phyloP scores from a whole-genome alignment of 805 yeast genomes.

The Ascoidea rubescens region DNA sequence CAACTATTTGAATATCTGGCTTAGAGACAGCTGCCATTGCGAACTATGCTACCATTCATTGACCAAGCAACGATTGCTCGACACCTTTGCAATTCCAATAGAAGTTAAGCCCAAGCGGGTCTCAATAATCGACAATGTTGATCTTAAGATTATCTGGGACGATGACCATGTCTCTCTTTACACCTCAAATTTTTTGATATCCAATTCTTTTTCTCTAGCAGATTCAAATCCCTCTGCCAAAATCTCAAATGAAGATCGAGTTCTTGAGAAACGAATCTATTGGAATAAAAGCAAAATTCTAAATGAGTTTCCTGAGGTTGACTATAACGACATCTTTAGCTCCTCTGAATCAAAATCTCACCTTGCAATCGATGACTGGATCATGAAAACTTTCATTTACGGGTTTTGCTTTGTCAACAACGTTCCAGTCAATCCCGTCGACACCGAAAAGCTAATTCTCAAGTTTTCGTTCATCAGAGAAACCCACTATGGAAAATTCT shows the following conservation, averaged over 20 bases:
- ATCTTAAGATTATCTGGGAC: conserved; percentile 22
- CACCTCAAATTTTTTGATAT: conserved; percentile 12
- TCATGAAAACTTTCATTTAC: conserved; percentile 33
- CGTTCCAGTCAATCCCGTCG: conserved; percentile 47
- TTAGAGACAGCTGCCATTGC: conserved; percentile 54
- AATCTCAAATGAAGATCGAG: conserved; percentile 11
- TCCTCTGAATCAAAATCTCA: conserved; percentile 16
- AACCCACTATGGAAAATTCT: conserved; percentile 70
- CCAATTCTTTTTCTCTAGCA: conserved; percentile 1
- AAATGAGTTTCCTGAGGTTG: conserved; percentile 30
- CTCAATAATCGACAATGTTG: conserved; percentile 5
- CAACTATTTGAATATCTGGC: conserved; percentile 32
- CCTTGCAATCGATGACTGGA: conserved; percentile 40
- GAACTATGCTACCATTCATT: conserved; percentile 33
- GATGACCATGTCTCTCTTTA: conserved; percentile 13
- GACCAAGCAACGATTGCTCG: conserved; percentile 46
- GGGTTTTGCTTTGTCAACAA: conserved; percentile 52
- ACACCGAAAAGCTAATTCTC: conserved; percentile 42
- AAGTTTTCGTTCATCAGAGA: conserved; percentile 46
- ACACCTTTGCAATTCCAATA: conserved; percentile 31
- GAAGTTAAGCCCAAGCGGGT: conserved; percentile 14
- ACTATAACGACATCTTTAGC: conserved; percentile 32
- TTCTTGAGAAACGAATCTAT: conserved; percentile 20
- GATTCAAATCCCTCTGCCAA: conserved; percentile 12
- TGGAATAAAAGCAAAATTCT: conserved; percentile 34